Evolutionary conservation across 148 eudicot species (phyloP), one percentile per base, ranked within the genome.

Genomic region (Fagopyrum esculentum): DNA sequence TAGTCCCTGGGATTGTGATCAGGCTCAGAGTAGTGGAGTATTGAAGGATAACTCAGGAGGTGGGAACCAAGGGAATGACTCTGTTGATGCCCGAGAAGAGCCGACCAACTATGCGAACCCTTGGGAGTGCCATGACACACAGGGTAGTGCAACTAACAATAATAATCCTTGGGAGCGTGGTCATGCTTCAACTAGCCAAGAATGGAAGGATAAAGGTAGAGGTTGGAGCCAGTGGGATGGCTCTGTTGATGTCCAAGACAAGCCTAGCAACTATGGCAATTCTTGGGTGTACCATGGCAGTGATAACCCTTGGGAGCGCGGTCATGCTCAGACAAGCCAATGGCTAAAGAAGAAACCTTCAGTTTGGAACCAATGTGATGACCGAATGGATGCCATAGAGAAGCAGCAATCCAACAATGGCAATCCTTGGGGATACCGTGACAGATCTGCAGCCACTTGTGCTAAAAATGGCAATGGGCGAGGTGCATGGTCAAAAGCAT

Each of bases 221-320:
- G 30, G 63, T 8, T 73, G 76, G 76, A 73, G 30, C 52, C 76
- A 73, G 55, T 54, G 76, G 76, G 70, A 64, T 35, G 45, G 6
- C 8, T 15, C 70, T 35, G 46, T 40, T 64, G 70, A 64, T 64
- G 45, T 45, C 46, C 13, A 16, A 75, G 8, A 52, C 30, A 43
- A 63, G 57, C 46, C 40, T 26, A 46, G 45, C 43, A 61, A 75
- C 12, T 35, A 11, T 29, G n/a, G 68, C 44, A 75, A 59, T 75
- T 12, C 71, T 6, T 77, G 77, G 77, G 55, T 75, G 71, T 19
- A 19, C 46, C 51, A 68, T 60, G 45, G 68, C 51, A 57, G 50
- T 51, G 71, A 72, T 30, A 75, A 83, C 81, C 88, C 81, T 73
- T 87, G 87, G 87, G 80, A 83, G 73, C 56, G 46, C 73, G 72